Base-by-base conservation (phyloP, 208 protist species). In the Trypanosoma scelopori region DNA sequence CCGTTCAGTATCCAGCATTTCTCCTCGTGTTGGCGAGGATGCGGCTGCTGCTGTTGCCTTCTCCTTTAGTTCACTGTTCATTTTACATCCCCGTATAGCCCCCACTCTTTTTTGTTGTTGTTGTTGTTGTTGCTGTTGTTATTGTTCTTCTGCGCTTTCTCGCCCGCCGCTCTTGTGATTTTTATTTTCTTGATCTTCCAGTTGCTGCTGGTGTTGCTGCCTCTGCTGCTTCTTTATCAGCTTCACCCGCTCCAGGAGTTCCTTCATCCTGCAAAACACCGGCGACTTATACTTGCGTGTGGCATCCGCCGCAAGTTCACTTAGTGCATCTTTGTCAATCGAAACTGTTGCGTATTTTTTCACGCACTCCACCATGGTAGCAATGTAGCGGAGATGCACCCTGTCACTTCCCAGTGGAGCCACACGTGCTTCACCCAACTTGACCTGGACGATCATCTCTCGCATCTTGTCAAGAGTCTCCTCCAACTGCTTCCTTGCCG, bases 251-350 rank as follows among this genome's bases (percentile, higher is more conserved):
- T 88, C 74, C 30, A 95, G 72, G 18, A 95, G 71, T 64, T 88
- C 81, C 65, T 89, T 88, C 87, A 92, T 91, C n/a, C 85, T 81
- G n/a, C 76, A 71, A 59, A 95, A 95, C 9, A 95, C 45, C 0
- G 89, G 89, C 20, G 82, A 91, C 71, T 95, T 95, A 63, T 78
- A 95, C 60, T 86, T 85, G 5, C 89, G 70, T 23, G 89, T 95
- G 13, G 89, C 89, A 53, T 91, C 84, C 45, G 86, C 86, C 22
- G 89, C 84, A 37, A 95, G 75, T 65, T 92, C 82, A 71, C 84
- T 80, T 53, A 93, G 69, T 23, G 59, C 53, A 28, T 48, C 48
- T 55, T 76, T 83, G 62, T 83, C 79, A 13, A 81, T 64, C 64
- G 84, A 73, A 23, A 90, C 84, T 1, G 68, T 72, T n/a, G 68